Evolutionary conservation across 1,284 basidiomycete genomes (phyloP).

Genomic region (Ganoderma lingzhi): DNA sequence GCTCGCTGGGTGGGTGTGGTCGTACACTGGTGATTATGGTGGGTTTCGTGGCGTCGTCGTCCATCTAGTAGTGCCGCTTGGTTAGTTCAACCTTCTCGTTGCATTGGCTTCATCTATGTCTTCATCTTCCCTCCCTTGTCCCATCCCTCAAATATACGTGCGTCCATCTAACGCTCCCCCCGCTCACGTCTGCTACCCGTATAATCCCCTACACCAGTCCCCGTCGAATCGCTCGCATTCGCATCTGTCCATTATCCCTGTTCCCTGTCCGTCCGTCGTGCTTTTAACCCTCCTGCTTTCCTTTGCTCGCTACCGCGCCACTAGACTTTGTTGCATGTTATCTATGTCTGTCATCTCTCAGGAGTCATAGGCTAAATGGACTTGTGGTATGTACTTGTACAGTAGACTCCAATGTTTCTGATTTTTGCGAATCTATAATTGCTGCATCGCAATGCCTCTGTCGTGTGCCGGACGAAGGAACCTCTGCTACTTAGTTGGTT

Average conservation of each 20-base stretch:
- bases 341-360: constrained; percentile 29
- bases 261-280: constrained; percentile 9
- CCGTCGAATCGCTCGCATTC: constrained; percentile 9
- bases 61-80: constrained; percentile 10
- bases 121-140: neutral
- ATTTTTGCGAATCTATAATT: constrained; percentile 25
- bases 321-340: constrained; percentile 37
- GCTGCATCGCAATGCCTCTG: neutral
- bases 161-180: neutral
- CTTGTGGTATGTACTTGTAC: constrained; percentile 38
- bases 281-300: constrained; percentile 15
- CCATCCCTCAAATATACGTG: neutral
- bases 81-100: constrained; percentile 6
- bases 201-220: constrained; percentile 2
- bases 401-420: constrained; percentile 26
- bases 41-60: constrained; percentile 15
- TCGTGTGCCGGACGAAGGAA: neutral
- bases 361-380: constrained; percentile 28
- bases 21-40: constrained; percentile 17
- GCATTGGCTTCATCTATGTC: neutral
- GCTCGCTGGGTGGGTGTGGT: constrained; percentile 4
- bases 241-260: constrained; percentile 13
- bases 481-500: neutral
- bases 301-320: constrained; percentile 10
- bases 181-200: neutral